phyloP scores from a whole-genome alignment of 352 stramenopile species.

The Thalassiosira exigua region DNA sequence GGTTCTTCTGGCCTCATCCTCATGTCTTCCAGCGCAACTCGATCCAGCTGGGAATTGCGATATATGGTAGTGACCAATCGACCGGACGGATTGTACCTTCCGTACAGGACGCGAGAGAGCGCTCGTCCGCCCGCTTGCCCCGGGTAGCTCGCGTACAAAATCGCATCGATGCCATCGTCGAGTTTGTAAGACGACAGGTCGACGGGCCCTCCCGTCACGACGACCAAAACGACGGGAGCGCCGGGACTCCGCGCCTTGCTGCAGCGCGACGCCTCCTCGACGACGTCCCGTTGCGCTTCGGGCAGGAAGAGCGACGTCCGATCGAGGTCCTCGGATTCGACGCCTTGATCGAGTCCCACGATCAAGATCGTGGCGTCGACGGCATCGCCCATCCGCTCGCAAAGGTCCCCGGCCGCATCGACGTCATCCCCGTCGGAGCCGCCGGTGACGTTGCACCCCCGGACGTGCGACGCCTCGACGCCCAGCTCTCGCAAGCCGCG shows the following conservation, averaged over 20 bases:
- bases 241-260: slow-evolving; percentile 15
- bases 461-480: not conserved
- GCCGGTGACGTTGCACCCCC: slow-evolving; percentile 6
- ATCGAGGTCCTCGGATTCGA: slow-evolving; percentile 67
- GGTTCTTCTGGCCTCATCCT: slow-evolving; percentile 30
- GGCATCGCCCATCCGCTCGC: not conserved
- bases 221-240: slow-evolving; percentile 32
- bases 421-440: too few species aligned
- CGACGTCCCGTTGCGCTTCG: slow-evolving; percentile 42
- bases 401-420: not conserved
- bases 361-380: slow-evolving; percentile 89
- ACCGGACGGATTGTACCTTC: slow-evolving; percentile 59
- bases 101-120: slow-evolving; percentile 52
- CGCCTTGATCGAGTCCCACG: slow-evolving; percentile 88
- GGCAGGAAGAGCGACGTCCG: slow-evolving; percentile 46
- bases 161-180: slow-evolving; percentile 36
- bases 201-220: slow-evolving; percentile 27
- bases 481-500: slow-evolving; percentile 18
- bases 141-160: slow-evolving; percentile 57
- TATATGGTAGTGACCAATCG: slow-evolving; percentile 61
- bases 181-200: slow-evolving; percentile 27
- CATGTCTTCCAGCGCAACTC: slow-evolving; percentile 59
- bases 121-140: slow-evolving; percentile 46
- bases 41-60: slow-evolving; percentile 41
- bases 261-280: slow-evolving; percentile 21